These are phyloP conservation scores for Penicillium lividum DNA, from an alignment of 495 filamentous ascomycete genomes.

Conservation along the genomic window DNA sequence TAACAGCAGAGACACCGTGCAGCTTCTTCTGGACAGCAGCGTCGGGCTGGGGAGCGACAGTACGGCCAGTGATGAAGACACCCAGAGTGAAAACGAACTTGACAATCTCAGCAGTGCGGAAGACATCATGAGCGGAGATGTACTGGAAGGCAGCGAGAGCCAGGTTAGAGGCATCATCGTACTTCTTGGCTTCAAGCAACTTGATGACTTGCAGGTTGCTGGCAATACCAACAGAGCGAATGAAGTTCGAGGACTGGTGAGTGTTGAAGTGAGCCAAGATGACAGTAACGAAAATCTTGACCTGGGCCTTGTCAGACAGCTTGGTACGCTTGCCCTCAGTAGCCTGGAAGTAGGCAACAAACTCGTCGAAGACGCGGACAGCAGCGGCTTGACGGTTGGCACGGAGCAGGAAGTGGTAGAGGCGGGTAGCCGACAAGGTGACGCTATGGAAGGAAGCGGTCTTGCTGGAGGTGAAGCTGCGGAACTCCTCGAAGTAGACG, in stretches of 20 bases:
- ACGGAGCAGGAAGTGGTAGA: slow-evolving; percentile 34
- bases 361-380: slow-evolving; percentile 26
- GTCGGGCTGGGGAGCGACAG: slow-evolving; percentile 17
- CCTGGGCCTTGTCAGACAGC: slow-evolving; percentile 26
- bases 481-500: slow-evolving; percentile 42
- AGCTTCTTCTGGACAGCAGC: slow-evolving; percentile 25
- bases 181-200: slow-evolving; percentile 28
- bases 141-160: slow-evolving; percentile 35
- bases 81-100: slow-evolving; percentile 36
- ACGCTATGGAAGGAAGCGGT: slow-evolving; percentile 31
- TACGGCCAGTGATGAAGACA: slow-evolving; percentile 30
- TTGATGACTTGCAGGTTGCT: slow-evolving; percentile 32
- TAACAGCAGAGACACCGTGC: slow-evolving; percentile 18
- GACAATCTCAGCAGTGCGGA: slow-evolving; percentile 26
- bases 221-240: slow-evolving; percentile 42
- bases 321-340: slow-evolving; percentile 35
- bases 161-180: slow-evolving; percentile 31
- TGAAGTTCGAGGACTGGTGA: slow-evolving; percentile 35
- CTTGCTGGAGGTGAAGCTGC: slow-evolving; percentile 30
- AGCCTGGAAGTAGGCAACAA: slow-evolving; percentile 31
- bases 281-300: slow-evolving; percentile 30
- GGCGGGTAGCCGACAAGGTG: slow-evolving; percentile 28
- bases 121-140: slow-evolving; percentile 30
- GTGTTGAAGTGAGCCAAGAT: slow-evolving; percentile 34
- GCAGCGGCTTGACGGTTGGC: slow-evolving; percentile 26